Evolutionary conservation across 164 flowering plant species (phyloP), one percentile per base, ranked within the genome.

Genomic region (Magnolia officinalis): DNA sequence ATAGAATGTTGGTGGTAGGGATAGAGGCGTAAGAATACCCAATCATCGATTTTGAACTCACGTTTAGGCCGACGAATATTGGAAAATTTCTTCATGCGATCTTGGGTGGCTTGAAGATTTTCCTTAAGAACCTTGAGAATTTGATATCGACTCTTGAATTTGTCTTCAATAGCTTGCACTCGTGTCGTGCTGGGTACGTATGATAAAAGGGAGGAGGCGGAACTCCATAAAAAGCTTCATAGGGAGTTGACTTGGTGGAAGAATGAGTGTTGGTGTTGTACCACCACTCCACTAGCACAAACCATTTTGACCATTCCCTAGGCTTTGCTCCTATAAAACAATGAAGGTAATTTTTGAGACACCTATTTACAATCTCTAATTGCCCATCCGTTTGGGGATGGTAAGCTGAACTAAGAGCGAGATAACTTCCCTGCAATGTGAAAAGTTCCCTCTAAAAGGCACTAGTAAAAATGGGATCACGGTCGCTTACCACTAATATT

Each of bases 301-400:
- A 45, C 51, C 75, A 61, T 24, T 24, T 24, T 24, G 26, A 24
- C 1, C 26, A 24, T 18, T 55, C 50, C 14, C 24, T 61, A 19
- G 50, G 75, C 20, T 21, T 8, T 14, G 5, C 29, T 19, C 24
- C 1, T n/a, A 13, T 21, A 23, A 65, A 65, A 21, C 16, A 10
- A 21, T 8, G 1, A 3, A 52, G 29, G 10, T 52, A 72, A 18
- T 50, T 52, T 72, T 63, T 37, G 6, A 72, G 29, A 7, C 7
- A 19, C 18, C 10, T 10, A 11, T 72, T 72, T 11, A 55, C 63
- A 13, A 20, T 19, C 16, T 72, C 74, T 1, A 6, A 5, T 4
- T 72, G 74, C 4, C 74, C 26, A 11, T 72, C 74, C 1, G 74
- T 50, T 24, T 72, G 74, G 63, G 24, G 74, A 51, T 72, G 74